Evolutionary conservation across 768 basidiomycete genomes (phyloP), one percentile per base, ranked within the genome.

Genomic region (Mrakia hoshinonis): DNA sequence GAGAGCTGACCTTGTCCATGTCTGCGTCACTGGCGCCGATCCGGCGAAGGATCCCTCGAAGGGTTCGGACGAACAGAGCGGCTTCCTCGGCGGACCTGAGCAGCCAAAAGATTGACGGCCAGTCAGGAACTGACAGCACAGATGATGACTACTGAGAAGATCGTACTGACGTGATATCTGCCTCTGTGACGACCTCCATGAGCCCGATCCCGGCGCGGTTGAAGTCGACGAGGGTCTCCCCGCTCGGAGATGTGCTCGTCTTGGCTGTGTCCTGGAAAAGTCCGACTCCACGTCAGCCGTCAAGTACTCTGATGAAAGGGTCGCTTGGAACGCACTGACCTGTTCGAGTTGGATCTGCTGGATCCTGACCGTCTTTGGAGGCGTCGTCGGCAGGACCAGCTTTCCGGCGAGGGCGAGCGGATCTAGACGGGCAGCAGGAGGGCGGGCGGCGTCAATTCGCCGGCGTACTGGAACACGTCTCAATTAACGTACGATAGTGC

Each of bases 341-440:
- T 97, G 95, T 80, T 99, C 96, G 0, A 98, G 84, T 76, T 98
- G 96, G 48, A 99, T 86, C 79, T 98, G 96, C 67, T 91, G 87
- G 68, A 99, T 90, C 20, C 93, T 83, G n/a, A 97, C 87, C 7
- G 51, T 29, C 43, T 49, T 60, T 6, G 67, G 62, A 24, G 66
- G 49, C 4, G 1, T 36, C 15, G 51, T 63, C 3, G 71, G 67
- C 12, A 88, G 79, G 11, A 77, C 75, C 20, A 96, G 78, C 29
- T 79, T 74, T 2, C 94, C 94, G 55, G 84, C 83, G 3, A 79
- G 84, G 0, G 93, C 92, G 60, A 96, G 80, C 0, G 93, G 92
- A 43, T 87, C 93, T 96, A 77, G 24, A n/a, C 34, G 26, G n/a
- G n/a, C n/a, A n/a, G 48, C 34, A 22, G 66, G 18, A 24, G 52